Conservation (phyloP, 1,139 yeast species). For the Wickerhamiella pararugosa region DNA sequence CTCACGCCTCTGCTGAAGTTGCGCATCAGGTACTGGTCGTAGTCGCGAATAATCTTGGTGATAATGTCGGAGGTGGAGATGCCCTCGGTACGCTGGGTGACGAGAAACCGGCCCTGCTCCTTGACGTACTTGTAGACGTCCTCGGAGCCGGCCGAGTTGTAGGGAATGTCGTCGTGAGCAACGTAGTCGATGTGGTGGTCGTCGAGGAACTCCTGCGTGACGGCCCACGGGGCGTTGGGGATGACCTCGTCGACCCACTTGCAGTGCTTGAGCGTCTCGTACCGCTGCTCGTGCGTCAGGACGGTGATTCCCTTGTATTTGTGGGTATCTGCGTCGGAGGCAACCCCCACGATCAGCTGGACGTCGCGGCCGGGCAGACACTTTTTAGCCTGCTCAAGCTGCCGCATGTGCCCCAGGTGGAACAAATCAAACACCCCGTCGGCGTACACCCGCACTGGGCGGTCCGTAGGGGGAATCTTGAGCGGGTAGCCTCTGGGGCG, state of each 20-base stretch:
- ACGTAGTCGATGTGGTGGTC: conserved; percentile 84
- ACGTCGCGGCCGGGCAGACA: conserved; percentile 60
- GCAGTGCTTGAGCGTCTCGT: conserved; percentile 80
- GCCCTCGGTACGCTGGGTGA: conserved; percentile 95
- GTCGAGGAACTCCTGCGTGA: conserved; percentile 63
- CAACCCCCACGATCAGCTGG: conserved; percentile 76
- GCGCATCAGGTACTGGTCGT: conserved; percentile 91
- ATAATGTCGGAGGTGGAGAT: conserved; percentile 91
- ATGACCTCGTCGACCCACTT: conserved; percentile 96
- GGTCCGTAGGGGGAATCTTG: conserved; percentile 69
- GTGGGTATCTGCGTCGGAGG: conserved; percentile 82
- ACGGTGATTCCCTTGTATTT: conserved; percentile 88
- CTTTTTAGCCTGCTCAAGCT: conserved; percentile 89
- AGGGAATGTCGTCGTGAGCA: conserved; percentile 95
- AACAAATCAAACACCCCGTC: conserved; percentile 96
- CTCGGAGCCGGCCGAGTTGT: conserved; percentile 72
- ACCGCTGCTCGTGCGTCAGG: conserved; percentile 69
- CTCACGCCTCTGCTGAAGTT: conserved; percentile 97
- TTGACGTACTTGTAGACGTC: conserved; percentile 90
- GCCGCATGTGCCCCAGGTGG: conserved; percentile 96
- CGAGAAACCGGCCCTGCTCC: conserved; percentile 74
- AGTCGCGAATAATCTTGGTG: conserved; percentile 85
- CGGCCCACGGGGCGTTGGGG: conserved; percentile 92
- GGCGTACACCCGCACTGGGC: conserved; percentile 85
- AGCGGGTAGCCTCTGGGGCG: conserved; percentile 32